Evolutionary conservation across 2,329 filamentous ascomycete species (phyloP), one percentile per base, ranked within the genome.

Genomic region (Onygena corvina): DNA sequence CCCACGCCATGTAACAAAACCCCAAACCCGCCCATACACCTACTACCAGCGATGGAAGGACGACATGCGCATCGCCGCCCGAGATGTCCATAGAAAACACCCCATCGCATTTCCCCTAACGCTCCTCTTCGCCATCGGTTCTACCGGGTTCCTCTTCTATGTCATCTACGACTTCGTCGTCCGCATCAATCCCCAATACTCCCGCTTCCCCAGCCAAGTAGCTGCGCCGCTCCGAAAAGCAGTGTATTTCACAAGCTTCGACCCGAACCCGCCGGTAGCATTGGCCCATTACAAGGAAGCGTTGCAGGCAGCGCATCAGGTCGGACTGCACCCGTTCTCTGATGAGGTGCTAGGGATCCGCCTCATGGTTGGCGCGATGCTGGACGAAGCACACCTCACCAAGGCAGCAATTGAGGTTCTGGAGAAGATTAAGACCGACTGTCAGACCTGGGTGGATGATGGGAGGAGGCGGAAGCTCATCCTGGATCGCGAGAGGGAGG

Each of bases 311-410:
- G 87, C 87, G 50, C 71, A 80, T 46, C 80, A 86, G 59, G 61
- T 84, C 46, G 80, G 81, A 0, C 78, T 98, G 70, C 87, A 96
- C 61, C 86, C 86, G 0, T 93, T 89, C 63, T 89, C 85, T 3
- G 85, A 95, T 58, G 89, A 95, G 63, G 82, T 95, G 29, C 75
- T 95, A 57, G 92, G 92, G 6, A 81, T 96, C 47, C 86, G 88
- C 61, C 81, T 96, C 46, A 81, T 89, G 62, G 74, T 94, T 6
- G 81, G 86, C 1, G 75, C 76, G 7, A 80, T 94, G 74, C 74
- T 94, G 54, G 86, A 95, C 66, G 82, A 83, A 60, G 77, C 86
- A 12, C 75, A 81, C 27, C 78, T 83, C 58, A 81, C 81, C 60
- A 73, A 77, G 18, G 77, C 81, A 50, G 80, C 88, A 0, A 81